These are phyloP conservation scores for Diplodia corticola DNA, from an alignment of 2,329 filamentous ascomycete species.

Conservation along the genomic window DNA sequence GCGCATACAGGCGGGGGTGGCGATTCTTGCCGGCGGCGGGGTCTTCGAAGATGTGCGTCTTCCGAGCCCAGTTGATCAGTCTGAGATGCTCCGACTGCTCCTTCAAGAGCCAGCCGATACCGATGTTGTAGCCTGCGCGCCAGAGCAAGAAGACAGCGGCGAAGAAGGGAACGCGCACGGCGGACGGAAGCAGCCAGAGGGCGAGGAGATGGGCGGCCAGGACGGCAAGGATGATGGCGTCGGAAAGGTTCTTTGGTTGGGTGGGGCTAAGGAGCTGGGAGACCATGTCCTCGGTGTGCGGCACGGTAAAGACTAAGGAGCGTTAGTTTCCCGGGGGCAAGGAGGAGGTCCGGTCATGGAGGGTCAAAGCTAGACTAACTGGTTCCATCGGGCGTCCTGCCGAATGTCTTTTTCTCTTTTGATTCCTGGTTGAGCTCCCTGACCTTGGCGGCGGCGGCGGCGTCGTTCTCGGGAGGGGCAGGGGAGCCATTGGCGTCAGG, in stretches of 20 bases:
- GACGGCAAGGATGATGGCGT: conserved; percentile 75
- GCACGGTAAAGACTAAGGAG: conserved; percentile 84
- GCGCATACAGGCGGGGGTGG: conserved; percentile 75
- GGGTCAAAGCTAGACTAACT: conserved; percentile 58
- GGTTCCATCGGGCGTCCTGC: conserved; percentile 85
- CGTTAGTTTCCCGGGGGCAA: neutral
- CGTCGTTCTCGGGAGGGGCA: neutral
- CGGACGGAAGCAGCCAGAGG: conserved; percentile 70
- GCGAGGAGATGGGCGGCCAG: conserved; percentile 72
- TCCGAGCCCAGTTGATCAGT: conserved; percentile 83
- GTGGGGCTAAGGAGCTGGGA: conserved; percentile 92
- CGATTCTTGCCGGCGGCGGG: conserved; percentile 80
- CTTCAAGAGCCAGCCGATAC: conserved; percentile 86
- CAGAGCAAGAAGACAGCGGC: conserved; percentile 87
- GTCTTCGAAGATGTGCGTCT: conserved; percentile 81
- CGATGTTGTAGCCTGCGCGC: conserved; percentile 88
- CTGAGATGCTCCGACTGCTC: conserved; percentile 87
- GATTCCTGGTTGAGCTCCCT: conserved; percentile 52
- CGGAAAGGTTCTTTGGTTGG: conserved; percentile 92
- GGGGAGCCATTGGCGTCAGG: neutral
- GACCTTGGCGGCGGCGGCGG: conserved; percentile 38
- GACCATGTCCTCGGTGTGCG: conserved; percentile 97
- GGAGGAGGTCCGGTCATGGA: neutral
- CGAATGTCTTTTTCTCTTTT: conserved; percentile 76
- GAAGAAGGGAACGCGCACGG: conserved; percentile 73